phyloP scores from a whole-genome alignment of 805 yeast species.

The Wickerhamomyces xylosicus region DNA sequence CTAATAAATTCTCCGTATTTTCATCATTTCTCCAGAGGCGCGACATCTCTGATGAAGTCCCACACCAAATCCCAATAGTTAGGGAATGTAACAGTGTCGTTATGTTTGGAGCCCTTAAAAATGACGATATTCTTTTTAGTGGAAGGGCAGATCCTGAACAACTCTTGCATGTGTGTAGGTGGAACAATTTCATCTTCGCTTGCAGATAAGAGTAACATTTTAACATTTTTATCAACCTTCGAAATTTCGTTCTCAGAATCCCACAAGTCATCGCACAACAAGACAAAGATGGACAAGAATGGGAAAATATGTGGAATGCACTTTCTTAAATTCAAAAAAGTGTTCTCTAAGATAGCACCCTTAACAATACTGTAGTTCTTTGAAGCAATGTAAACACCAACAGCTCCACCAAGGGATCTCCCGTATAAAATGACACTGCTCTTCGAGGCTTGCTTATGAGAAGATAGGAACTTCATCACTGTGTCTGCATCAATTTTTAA shows the following conservation, averaged over 20 bases:
- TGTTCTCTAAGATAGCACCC: slow-evolving; percentile 76
- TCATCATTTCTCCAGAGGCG: slow-evolving; percentile 3
- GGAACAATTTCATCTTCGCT: slow-evolving; percentile 85
- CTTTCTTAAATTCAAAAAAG: slow-evolving; percentile 68
- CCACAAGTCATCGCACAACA: slow-evolving; percentile 76
- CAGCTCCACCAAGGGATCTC: slow-evolving; percentile 92
- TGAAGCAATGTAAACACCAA: slow-evolving; percentile 72
- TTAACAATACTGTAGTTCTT: slow-evolving; percentile 37
- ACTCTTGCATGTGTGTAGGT: slow-evolving; percentile 62
- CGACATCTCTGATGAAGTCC: slow-evolving; percentile 35
- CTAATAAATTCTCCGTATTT: too few relatives aligned
- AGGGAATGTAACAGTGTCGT: slow-evolving; percentile 68
- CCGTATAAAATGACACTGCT: slow-evolving; percentile 68
- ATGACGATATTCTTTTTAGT: slow-evolving; percentile 39
- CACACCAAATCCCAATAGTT: slow-evolving; percentile 69
- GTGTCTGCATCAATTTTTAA: slow-evolving; percentile 75
- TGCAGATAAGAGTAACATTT: slow-evolving; percentile 66
- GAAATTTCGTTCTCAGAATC: slow-evolving; percentile 55
- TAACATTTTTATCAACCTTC: slow-evolving; percentile 40
- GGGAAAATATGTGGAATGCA: slow-evolving; percentile 72
- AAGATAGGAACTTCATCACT: slow-evolving; percentile 45
- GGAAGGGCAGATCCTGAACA: slow-evolving; percentile 44
- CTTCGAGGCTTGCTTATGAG: slow-evolving; percentile 40
- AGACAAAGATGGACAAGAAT: slow-evolving; percentile 39
- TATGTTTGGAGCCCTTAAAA: slow-evolving; percentile 61